Conservation (phyloP, 148 eudicot species). For the Rhododendron ovatum region DNA sequence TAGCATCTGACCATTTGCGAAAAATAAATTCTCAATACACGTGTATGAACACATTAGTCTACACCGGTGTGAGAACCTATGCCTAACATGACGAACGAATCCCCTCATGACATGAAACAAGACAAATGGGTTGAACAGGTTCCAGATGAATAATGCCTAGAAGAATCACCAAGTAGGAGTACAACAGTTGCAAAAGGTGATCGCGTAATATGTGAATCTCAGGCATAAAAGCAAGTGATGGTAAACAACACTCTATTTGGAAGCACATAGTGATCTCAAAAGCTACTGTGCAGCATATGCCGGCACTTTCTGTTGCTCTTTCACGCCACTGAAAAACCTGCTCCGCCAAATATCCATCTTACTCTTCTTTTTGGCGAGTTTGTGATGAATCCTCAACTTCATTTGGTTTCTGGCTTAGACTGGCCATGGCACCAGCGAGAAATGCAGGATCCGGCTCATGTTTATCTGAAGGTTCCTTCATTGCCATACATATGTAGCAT, state of each 20-base stretch:
- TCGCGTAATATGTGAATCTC: background rate
- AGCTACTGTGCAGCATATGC: background rate
- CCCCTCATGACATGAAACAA: background rate
- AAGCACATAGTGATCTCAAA: background rate
- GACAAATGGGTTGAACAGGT: background rate
- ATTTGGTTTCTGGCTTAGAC: conserved; percentile 36
- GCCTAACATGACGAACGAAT: background rate
- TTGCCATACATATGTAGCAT: conserved; percentile 66
- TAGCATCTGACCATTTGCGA: background rate
- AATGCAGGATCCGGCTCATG: conserved; percentile 71
- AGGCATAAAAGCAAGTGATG: background rate
- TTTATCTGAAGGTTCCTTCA: conserved; percentile 70
- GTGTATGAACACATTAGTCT: background rate
- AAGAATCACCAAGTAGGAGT: background rate
- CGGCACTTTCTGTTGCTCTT: background rate
- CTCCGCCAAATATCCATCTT: conserved; percentile 8
- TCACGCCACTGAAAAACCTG: background rate
- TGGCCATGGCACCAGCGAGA: conserved; percentile 56
- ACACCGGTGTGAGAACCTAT: background rate
- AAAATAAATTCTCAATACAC: background rate
- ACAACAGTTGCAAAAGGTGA: background rate
- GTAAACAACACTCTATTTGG: background rate
- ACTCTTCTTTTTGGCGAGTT: conserved; percentile 34
- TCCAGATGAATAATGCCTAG: background rate
- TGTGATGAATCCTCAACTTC: conserved; percentile 26